Evolutionary conservation across 192 early-diverging fungal species (phyloP).

Genomic region (Backusella westeae): DNA sequence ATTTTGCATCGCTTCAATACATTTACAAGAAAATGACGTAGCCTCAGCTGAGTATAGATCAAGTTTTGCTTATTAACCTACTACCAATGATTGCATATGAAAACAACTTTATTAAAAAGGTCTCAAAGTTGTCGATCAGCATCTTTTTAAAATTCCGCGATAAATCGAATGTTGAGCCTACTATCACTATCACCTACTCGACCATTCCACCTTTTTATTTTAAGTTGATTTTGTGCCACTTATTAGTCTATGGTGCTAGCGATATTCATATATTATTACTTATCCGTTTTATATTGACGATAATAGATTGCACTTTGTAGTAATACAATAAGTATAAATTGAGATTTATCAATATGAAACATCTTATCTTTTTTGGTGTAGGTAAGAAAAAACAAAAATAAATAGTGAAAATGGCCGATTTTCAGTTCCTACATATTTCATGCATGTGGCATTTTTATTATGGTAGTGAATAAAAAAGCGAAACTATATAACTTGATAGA

Average conservation of each 20-base stretch:
- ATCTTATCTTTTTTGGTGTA: not conserved
- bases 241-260: too few relatives aligned
- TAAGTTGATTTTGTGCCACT: too few relatives aligned
- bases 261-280: too few relatives aligned
- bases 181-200: too few relatives aligned
- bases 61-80: not conserved
- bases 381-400: not conserved
- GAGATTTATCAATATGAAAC: not conserved
- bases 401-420: not conserved
- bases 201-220: too few relatives aligned
- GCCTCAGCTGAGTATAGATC: not conserved
- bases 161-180: too few relatives aligned
- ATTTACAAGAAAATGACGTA: not conserved
- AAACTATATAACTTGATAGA: not conserved
- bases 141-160: too few relatives aligned
- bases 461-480: not conserved
- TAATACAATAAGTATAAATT: not conserved
- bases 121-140: too few relatives aligned
- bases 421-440: not conserved
- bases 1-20: not conserved
- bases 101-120: not conserved
- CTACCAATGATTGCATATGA: not conserved
- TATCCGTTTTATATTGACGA: too few relatives aligned
- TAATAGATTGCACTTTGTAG: too few relatives aligned
- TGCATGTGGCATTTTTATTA: not conserved